Evolutionary conservation across 23 red algal species (phyloP).

Genomic region (Gracilaria caudata): DNA sequence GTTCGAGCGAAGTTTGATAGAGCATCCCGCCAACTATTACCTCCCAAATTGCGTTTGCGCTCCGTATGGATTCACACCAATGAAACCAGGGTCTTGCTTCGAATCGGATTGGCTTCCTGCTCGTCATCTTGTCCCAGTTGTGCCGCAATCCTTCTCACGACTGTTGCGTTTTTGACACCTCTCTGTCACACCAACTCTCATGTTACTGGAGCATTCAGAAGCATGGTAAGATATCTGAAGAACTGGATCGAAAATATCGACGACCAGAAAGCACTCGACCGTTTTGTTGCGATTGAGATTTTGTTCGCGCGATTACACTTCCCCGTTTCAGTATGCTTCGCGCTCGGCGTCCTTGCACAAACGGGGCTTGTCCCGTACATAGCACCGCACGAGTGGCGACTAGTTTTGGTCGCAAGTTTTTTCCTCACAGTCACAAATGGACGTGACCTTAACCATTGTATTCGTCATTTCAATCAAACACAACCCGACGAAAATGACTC

Average conservation of each 20-base stretch:
- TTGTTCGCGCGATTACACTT: conserved; percentile 19
- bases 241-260: conserved; percentile 27
- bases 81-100: conserved; percentile 1
- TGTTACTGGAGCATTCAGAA: conserved; percentile 10
- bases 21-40: neutral
- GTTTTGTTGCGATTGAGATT: conserved; percentile 25
- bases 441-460: conserved; percentile 30
- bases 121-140: neutral
- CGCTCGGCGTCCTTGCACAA: conserved; percentile 27
- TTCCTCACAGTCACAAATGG: conserved; percentile 26
- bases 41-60: neutral
- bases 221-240: conserved; percentile 39
- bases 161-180: too few species aligned
- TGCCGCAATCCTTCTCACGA: neutral
- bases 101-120: conserved; percentile 1
- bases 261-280: conserved; percentile 20
- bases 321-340: conserved; percentile 24
- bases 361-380: conserved; percentile 25
- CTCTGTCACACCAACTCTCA: conserved; percentile 1
- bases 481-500: neutral
- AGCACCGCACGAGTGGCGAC: conserved; percentile 18
- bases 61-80: conserved; percentile 7
- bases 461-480: conserved; percentile 12
- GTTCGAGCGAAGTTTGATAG: neutral
- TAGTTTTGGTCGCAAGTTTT: conserved; percentile 34